Conservation (phyloP, 2,329 filamentous ascomycete species). For the Dactylellina parvicollis region DNA sequence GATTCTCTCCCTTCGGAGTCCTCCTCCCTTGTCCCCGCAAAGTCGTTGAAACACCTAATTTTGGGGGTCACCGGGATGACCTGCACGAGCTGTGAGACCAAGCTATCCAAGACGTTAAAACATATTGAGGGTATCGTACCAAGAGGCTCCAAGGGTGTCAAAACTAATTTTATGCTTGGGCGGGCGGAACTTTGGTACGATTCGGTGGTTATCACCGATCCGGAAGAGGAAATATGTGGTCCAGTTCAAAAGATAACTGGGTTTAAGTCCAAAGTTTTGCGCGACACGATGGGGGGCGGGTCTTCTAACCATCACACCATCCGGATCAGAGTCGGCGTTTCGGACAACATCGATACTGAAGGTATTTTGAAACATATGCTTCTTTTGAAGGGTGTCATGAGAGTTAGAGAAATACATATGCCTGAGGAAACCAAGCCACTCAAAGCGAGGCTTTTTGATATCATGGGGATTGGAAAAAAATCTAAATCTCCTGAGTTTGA, state of each 20-base stretch:
- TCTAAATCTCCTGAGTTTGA: not conserved
- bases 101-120: constrained; percentile 64
- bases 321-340: constrained; percentile 7
- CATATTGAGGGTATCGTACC: constrained; percentile 25
- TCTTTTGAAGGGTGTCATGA: constrained; percentile 31
- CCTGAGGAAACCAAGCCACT: not conserved
- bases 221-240: constrained; percentile 27
- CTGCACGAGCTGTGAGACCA: constrained; percentile 76
- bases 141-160: constrained; percentile 35
- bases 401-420: not conserved
- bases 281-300: constrained; percentile 15
- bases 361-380: constrained; percentile 23
- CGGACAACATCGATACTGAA: constrained; percentile 1
- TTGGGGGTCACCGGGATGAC: constrained; percentile 70
- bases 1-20: constrained; percentile 33
- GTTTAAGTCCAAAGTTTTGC: constrained; percentile 35
- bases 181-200: constrained; percentile 46
- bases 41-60: constrained; percentile 23
- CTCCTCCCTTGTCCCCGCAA: constrained; percentile 1
- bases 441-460: not conserved
- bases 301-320: constrained; percentile 9
- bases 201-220: constrained; percentile 19
- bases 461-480: not conserved
- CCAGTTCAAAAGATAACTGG: constrained; percentile 24
- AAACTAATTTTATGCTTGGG: constrained; percentile 45